phyloP scores from a whole-genome alignment of 2,329 filamentous ascomycete genomes.

The Magnaporthiopsis rhizophila region DNA sequence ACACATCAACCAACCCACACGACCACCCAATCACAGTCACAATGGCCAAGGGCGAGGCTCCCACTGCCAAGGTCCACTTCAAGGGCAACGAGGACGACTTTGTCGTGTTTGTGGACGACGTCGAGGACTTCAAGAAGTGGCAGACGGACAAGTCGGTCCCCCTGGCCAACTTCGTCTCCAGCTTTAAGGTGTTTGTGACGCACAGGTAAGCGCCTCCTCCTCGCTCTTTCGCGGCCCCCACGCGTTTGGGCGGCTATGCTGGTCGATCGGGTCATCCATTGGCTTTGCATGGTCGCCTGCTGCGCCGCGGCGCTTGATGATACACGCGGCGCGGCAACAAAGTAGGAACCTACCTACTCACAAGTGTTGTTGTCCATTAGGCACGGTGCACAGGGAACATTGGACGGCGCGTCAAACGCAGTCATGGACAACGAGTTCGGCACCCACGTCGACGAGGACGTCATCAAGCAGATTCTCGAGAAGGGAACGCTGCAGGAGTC shows the following conservation, averaged over 20 bases:
- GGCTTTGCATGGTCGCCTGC: not conserved
- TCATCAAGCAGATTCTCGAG: conserved; percentile 73
- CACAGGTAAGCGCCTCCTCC: conserved; percentile 61
- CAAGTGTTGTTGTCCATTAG: conserved; percentile 35
- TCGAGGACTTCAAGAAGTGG: conserved; percentile 69
- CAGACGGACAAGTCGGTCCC: conserved; percentile 30
- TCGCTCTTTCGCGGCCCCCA: not conserved
- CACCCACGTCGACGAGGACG: conserved; percentile 69
- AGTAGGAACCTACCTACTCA: not conserved
- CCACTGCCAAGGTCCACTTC: conserved; percentile 74
- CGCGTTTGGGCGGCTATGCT: not conserved
- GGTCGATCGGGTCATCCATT: not conserved
- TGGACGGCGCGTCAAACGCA: conserved; percentile 67
- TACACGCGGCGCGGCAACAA: not conserved
- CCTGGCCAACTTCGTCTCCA: conserved; percentile 17
- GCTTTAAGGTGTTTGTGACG: conserved; percentile 84
- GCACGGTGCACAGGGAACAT: conserved; percentile 75
- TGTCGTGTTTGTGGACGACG: conserved; percentile 51
- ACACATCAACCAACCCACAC: conserved; percentile 8
- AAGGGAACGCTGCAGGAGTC: conserved; percentile 60
- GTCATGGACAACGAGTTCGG: conserved; percentile 82
- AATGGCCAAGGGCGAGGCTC: conserved; percentile 66
- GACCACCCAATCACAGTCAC: conserved; percentile 20
- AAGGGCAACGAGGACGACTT: conserved; percentile 57
- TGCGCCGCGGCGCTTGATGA: not conserved